These are phyloP conservation scores for Hypoxylon fuscum DNA, from an alignment of 495 filamentous ascomycete species.

Conservation along the genomic window DNA sequence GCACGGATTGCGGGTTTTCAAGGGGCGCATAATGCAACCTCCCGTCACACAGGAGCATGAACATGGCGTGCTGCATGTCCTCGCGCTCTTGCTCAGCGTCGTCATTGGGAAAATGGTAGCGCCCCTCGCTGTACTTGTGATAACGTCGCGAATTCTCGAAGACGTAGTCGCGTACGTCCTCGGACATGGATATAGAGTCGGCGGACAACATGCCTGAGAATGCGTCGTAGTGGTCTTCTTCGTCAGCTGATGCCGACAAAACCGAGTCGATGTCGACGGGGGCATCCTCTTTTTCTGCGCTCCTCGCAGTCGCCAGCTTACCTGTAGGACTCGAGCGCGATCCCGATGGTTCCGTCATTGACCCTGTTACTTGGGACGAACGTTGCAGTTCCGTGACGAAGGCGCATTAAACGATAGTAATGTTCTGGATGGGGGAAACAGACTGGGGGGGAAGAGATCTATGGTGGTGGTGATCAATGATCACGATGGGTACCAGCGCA, in stretches of 20 bases:
- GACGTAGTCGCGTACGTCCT: slow-evolving; percentile 58
- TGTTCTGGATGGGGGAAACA: not conserved
- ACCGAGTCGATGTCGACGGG: slow-evolving; percentile 26
- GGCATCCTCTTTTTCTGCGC: slow-evolving; percentile 17
- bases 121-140: slow-evolving; percentile 66
- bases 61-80: slow-evolving; percentile 55
- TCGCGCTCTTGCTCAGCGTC: slow-evolving; percentile 58
- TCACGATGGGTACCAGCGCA: slow-evolving; percentile 41
- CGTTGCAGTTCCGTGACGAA: slow-evolving; percentile 20
- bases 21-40: slow-evolving; percentile 59
- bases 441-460: slow-evolving; percentile 21
- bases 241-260: slow-evolving; percentile 32
- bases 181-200: slow-evolving; percentile 38
- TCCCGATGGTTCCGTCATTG: slow-evolving; percentile 32
- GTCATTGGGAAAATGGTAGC: slow-evolving; percentile 66
- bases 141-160: slow-evolving; percentile 71
- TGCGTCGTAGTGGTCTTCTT: slow-evolving; percentile 29
- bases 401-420: slow-evolving; percentile 18
- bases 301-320: slow-evolving; percentile 24
- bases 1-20: slow-evolving; percentile 55
- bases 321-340: slow-evolving; percentile 22
- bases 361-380: slow-evolving; percentile 20
- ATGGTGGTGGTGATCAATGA: slow-evolving; percentile 30
- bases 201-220: slow-evolving; percentile 30
- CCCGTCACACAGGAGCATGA: slow-evolving; percentile 53